These are phyloP conservation scores for Rubroboletus pulcherrimus DNA, from an alignment of 768 basidiomycete genomes.

Conservation along the genomic window DNA sequence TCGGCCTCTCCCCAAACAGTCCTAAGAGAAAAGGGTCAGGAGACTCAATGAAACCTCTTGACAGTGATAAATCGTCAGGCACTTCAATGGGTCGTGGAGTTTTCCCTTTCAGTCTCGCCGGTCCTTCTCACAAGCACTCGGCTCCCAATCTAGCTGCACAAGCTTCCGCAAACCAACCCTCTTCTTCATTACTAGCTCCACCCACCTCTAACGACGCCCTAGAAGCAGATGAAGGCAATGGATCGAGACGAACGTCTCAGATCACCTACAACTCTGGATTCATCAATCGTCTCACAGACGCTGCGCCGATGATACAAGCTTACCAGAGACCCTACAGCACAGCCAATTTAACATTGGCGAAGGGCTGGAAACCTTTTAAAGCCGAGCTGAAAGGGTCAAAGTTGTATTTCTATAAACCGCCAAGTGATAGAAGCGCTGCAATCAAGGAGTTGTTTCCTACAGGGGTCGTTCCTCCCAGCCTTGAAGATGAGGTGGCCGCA, in stretches of 20 bases:
- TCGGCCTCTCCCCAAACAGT: conserved; percentile 41
- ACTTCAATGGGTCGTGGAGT: conserved; percentile 20
- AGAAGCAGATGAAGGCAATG: conserved; percentile 30
- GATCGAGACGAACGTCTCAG: conserved; percentile 67
- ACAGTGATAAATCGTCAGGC: conserved; percentile 25
- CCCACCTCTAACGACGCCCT: conserved; percentile 45
- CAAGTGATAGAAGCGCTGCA: conserved; percentile 57
- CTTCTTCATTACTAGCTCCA: conserved; percentile 48
- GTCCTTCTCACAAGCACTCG: conserved; percentile 29
- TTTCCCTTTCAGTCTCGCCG: conserved; percentile 29
- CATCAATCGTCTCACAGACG: conserved; percentile 62
- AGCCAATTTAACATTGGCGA: conserved; percentile 42
- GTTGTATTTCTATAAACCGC: conserved; percentile 82
- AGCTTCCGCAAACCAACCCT: conserved; percentile 30
- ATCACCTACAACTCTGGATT: conserved; percentile 74
- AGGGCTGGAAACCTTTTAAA: conserved; percentile 87
- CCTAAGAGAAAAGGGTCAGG: conserved; percentile 57
- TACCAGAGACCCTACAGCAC: conserved; percentile 28
- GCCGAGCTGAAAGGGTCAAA: conserved; percentile 81
- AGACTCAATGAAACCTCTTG: conserved; percentile 29
- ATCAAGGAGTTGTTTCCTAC: conserved; percentile 76
- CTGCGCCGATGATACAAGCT: conserved; percentile 39
- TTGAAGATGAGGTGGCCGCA: conserved; percentile 43
- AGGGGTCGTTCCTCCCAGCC: conserved; percentile 50
- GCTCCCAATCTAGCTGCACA: conserved; percentile 12